A percentile compares a stretch with the other conserved stretches of the same genome.
Conservation (phyloP, 768 basidiomycete species). For the Tricholoma flavovirens region DNA sequence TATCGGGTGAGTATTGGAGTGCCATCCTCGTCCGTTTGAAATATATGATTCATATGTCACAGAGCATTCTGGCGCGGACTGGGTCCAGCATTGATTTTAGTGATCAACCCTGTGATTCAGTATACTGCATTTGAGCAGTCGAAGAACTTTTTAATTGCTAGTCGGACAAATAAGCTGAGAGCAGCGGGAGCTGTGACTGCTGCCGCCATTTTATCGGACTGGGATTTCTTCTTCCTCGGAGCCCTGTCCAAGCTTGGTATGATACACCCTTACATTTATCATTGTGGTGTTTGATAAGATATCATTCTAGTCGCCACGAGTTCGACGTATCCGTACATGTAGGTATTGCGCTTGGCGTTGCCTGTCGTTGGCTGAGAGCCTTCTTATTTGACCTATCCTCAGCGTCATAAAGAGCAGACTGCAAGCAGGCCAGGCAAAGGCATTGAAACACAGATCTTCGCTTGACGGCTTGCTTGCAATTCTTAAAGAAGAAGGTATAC, state of each 20-base stretch:
- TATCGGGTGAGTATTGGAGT: conserved; percentile 27
- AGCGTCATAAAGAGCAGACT: conserved; percentile 75
- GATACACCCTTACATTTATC: conserved; percentile 13
- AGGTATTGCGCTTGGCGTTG: conserved; percentile 8
- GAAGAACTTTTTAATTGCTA: conserved; percentile 73
- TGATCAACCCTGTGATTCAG: conserved; percentile 91
- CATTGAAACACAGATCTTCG: conserved; percentile 69
- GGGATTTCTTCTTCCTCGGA: conserved; percentile 93
- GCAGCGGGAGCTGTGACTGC: conserved; percentile 39
- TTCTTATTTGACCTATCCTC: neutral
- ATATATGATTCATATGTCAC: neutral
- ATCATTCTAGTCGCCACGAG: conserved; percentile 39
- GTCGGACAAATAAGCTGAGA: conserved; percentile 49
- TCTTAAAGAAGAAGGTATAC: conserved; percentile 70
- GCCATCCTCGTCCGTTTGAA: neutral
- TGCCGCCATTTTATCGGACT: conserved; percentile 60
- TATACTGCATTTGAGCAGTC: conserved; percentile 95
- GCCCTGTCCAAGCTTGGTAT: conserved; percentile 85
- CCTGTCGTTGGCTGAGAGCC: neutral
- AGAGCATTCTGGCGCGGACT: conserved; percentile 91
- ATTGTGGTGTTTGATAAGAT: neutral
- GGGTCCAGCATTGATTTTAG: conserved; percentile 88
- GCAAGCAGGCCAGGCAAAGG: conserved; percentile 66
- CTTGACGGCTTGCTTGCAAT: conserved; percentile 76
- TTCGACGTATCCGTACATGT: conserved; percentile 47